Evolutionary conservation across 352 stramenopile genomes (phyloP), one percentile per base, ranked within the genome.

Genomic region (Globisporangium uncinulatum): DNA sequence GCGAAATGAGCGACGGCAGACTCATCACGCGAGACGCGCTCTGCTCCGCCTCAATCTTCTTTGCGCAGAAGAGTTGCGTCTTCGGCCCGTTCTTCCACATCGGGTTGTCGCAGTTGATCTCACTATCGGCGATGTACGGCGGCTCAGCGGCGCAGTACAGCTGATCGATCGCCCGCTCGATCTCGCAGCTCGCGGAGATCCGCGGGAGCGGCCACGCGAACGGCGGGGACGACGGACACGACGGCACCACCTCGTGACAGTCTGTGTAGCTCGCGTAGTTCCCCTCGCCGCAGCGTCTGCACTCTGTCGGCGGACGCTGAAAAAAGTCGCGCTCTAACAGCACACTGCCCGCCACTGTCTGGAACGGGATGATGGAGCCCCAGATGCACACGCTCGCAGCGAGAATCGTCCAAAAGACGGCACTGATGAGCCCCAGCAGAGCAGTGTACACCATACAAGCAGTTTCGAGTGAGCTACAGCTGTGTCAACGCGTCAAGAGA

Each of bases 361-460:
- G 95, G 46, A 95, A 95, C 7, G 87, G 86, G 15, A 95, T 63
- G 29, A 95, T 75, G 24, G 72, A 85, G 17, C 81, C 86, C 63
- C 95, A 97, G 7, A 93, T 68, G 0, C 86, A 70, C 4, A 95
- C 45, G 62, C 81, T 92, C 17, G 67, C 74, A 0, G 88, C 36
- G 3, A 71, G 65, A 4, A 96, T 68, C n/a, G 92, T 63, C 82
- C 81, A 95, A 48, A 90, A 95, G 10, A 83, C 56, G 4, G 53
- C 31, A 7, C 69, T 76, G 41, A 48, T 4, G 11, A 42, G 24
- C 10, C 34, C 2, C 39, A 15, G 13, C 4, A 3, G 32, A 37
- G 44, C 32, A 57, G 13, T 6, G 15, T 37, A 36, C 15, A 24
- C 5, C 5, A 51, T 21, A 20, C 20, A 20, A 14, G 20, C 32